These are phyloP conservation scores for Striga asiatica DNA, from an alignment of 257 asterid genomes.

Conservation along the genomic window DNA sequence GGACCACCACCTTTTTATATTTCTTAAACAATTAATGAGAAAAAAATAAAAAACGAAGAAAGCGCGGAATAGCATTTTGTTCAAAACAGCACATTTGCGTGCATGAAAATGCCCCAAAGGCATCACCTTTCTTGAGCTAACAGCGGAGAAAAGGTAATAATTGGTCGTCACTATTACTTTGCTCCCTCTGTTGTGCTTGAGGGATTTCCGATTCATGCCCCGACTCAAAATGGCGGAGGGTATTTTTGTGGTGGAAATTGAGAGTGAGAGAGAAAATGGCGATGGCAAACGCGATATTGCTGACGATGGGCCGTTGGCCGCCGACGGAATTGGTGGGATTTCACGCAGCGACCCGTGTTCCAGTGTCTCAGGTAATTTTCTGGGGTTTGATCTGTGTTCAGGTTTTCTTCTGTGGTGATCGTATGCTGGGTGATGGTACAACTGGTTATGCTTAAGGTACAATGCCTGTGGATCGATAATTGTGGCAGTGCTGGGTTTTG, in stretches of 20 bases:
- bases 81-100: slow-evolving; percentile 20
- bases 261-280: slow-evolving; percentile 25
- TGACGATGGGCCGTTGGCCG: slow-evolving; percentile 10
- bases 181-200: background rate
- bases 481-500: slow-evolving; percentile 5
- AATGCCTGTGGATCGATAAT: background rate
- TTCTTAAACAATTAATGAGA: background rate
- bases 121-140: slow-evolving; percentile 12
- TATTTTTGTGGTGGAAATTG: slow-evolving; percentile 28
- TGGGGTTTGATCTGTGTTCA: slow-evolving; percentile 11
- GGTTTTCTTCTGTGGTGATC: too few relatives aligned
- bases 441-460: slow-evolving; percentile 16
- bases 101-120: slow-evolving; percentile 21
- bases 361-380: slow-evolving; percentile 28
- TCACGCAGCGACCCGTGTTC: slow-evolving; percentile 17
- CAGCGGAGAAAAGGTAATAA: background rate
- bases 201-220: background rate
- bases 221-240: slow-evolving; percentile 26
- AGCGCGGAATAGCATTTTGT: background rate
- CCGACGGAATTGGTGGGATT: slow-evolving; percentile 20
- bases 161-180: background rate
- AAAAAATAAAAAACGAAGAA: background rate
- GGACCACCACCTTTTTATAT: background rate
- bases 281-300: slow-evolving; percentile 4
- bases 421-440: slow-evolving; percentile 19